Conservation (phyloP, 192 early-diverging fungal genomes). For the Mortierella hygrophila region DNA sequence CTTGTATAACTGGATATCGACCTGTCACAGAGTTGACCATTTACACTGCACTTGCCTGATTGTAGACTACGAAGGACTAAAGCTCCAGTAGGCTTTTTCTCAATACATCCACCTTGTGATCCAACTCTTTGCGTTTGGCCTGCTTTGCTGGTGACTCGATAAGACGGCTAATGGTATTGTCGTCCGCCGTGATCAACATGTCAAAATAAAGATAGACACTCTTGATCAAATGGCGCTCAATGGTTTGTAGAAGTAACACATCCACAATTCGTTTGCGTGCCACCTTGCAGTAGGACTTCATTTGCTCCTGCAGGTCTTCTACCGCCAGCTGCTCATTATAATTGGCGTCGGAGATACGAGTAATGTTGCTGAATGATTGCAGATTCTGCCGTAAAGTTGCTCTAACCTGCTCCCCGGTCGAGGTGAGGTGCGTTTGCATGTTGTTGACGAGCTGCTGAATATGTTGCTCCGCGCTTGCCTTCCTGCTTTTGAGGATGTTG, state of each 20-base stretch:
- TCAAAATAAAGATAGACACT: slow-evolving; percentile 30
- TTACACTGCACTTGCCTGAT: too few relatives aligned
- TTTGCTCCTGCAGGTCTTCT: slow-evolving; percentile 34
- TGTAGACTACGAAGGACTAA: too few relatives aligned
- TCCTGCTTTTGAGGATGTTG: slow-evolving; percentile 36
- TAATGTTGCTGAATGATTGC: neutral
- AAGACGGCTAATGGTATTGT: slow-evolving; percentile 26
- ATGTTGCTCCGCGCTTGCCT: slow-evolving; percentile 17
- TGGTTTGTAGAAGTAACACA: slow-evolving; percentile 23
- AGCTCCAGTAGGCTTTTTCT: too few relatives aligned
- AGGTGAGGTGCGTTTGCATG: neutral
- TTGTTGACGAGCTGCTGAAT: neutral
- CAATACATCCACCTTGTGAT: slow-evolving; percentile 15
- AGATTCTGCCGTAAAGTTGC: neutral
- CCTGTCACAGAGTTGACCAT: too few relatives aligned
- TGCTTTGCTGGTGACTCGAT: slow-evolving; percentile 2
- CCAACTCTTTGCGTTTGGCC: slow-evolving; percentile 25
- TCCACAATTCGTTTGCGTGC: slow-evolving; percentile 40
- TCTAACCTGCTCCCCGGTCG: neutral
- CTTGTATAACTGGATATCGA: too few relatives aligned
- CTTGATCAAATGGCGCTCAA: slow-evolving; percentile 45
- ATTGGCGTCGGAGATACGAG: slow-evolving; percentile 1
- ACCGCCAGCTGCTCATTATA: slow-evolving; percentile 32
- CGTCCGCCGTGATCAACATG: slow-evolving; percentile 36
- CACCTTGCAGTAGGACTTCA: slow-evolving; percentile 42